Conservation (phyloP, 139 green algal species). For the Micractinium conductrix region DNA sequence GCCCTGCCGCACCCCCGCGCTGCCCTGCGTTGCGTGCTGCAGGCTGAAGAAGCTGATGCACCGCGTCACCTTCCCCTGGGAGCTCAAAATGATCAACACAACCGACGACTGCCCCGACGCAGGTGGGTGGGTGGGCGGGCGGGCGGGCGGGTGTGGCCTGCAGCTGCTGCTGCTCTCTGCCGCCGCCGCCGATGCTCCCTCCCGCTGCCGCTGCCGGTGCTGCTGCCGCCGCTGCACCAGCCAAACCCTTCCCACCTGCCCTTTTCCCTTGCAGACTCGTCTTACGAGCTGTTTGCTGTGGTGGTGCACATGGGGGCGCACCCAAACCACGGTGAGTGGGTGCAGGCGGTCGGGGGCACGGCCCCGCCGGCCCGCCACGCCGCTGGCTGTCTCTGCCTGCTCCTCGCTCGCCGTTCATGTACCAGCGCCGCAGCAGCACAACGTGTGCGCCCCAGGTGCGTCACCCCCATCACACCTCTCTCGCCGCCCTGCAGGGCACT, state of each 20-base stretch:
- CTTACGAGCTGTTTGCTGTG: slow-evolving; percentile 91
- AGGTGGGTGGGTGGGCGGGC: not conserved
- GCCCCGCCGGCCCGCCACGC: too few relatives aligned
- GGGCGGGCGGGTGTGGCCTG: not conserved
- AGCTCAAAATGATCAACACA: slow-evolving; percentile 95
- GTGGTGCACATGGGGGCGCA: slow-evolving; percentile 97
- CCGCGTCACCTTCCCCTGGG: slow-evolving; percentile 96
- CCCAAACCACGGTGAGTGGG: slow-evolving; percentile 84
- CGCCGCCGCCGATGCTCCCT: too few relatives aligned
- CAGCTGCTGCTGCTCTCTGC: not conserved
- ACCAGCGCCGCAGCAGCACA: too few relatives aligned
- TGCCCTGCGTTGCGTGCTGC: not conserved
- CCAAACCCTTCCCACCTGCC: not conserved
- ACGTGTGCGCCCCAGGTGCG: too few relatives aligned
- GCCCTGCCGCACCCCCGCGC: not conserved
- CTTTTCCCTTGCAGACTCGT: slow-evolving; percentile 45
- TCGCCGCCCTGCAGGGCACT: slow-evolving; percentile 79
- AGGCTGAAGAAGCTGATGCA: slow-evolving; percentile 96
- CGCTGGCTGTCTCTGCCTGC: not conserved
- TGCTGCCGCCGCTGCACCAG: too few relatives aligned
- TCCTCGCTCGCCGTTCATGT: too few relatives aligned
- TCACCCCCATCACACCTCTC: not conserved
- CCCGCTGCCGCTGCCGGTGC: too few relatives aligned
- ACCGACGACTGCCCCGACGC: slow-evolving; percentile 61
- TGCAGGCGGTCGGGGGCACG: not conserved